Base-by-base conservation (phyloP, 1,139 yeast species). In the Candida freyschussii region DNA sequence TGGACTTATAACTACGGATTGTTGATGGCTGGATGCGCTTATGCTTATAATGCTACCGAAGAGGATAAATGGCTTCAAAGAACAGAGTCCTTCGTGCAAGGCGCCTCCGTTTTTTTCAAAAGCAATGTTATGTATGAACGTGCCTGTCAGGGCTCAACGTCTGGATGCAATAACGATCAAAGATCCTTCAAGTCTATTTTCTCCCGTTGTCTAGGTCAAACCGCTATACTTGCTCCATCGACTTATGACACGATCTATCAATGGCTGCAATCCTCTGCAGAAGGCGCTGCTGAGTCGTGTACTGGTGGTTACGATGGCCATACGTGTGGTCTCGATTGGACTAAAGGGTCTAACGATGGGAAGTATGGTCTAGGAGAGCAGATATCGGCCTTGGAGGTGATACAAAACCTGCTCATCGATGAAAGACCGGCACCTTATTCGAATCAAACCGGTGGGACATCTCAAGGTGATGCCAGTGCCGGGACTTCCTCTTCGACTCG, bases 251-350 rank as follows among this genome's bases (percentile, higher is more conserved):
- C 62, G 1, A 75, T 85, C 41, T 61, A 68, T 60, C 48, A 61
- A 6, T 66, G 69, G 56, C 52, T 89, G 33, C 63, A 64, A 29
- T 58, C 74, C 2, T 74, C 89, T 12, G 94, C 96, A 0, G 41
- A 56, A 14, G 95, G 80, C 9, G 95, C 95, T 2, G 94, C 95
- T 4, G 59, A 61, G 29, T 72, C 91, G 0, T 89, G 96, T 61
- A 59, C 74, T 5, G 96, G 96, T 47, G 96, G 96, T 55, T 44
- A 59, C 5, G 96, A 87, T 62, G 86, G 86, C 9, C 87, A 82
- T 52, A 87, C 96, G 0, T 89, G 96, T 64, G 96, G 96, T 23
- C 59, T 74, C 39, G 71, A 81, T 53, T 89, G 97, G 97, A 22
- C 34, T 3, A 2, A 13, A 3, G 66, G 62, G 24, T 69, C 70